phyloP scores from a whole-genome alignment of 768 basidiomycete genomes.

The Tylopilus sp. region DNA sequence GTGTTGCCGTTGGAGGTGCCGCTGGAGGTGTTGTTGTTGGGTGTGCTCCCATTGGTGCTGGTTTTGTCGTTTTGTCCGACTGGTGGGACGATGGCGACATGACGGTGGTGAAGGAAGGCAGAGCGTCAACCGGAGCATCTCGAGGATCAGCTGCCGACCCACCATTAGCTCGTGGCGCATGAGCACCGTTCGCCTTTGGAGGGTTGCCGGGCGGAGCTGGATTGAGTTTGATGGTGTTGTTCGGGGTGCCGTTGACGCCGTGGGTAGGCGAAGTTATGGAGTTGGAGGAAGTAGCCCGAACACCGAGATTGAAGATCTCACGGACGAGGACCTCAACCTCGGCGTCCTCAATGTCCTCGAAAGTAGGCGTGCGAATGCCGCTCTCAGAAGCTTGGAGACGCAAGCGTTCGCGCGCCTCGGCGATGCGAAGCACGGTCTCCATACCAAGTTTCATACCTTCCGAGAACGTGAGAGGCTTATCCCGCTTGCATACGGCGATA shows the following conservation, averaged over 20 bases:
- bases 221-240: conserved; percentile 17
- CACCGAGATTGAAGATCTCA: conserved; percentile 27
- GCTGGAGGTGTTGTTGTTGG: no score
- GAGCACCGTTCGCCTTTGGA: conserved; percentile 20
- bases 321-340: conserved; percentile 27
- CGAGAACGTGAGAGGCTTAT: conserved; percentile 32
- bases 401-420: conserved; percentile 39
- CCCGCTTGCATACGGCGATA: conserved; percentile 33
- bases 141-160: conserved; percentile 27
- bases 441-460: conserved; percentile 44
- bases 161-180: conserved; percentile 28
- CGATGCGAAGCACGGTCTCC: conserved; percentile 36
- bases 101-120: conserved; percentile 16
- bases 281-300: conserved; percentile 27
- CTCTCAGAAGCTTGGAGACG: conserved; percentile 32
- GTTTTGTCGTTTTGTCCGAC: not conserved
- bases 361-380: conserved; percentile 30
- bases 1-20: no score
- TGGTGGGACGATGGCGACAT: conserved; percentile 8
- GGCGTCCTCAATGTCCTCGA: conserved; percentile 29
- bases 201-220: conserved; percentile 16
- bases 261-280: conserved; percentile 3
- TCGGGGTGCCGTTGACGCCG: conserved; percentile 11
- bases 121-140: conserved; percentile 23
- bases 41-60: not conserved